A percentile compares a stretch with the other conserved stretches of the same genome.
phyloP scores from a whole-genome alignment of 176 grass and related monocot genomes.

The Guadua angustifolia region DNA sequence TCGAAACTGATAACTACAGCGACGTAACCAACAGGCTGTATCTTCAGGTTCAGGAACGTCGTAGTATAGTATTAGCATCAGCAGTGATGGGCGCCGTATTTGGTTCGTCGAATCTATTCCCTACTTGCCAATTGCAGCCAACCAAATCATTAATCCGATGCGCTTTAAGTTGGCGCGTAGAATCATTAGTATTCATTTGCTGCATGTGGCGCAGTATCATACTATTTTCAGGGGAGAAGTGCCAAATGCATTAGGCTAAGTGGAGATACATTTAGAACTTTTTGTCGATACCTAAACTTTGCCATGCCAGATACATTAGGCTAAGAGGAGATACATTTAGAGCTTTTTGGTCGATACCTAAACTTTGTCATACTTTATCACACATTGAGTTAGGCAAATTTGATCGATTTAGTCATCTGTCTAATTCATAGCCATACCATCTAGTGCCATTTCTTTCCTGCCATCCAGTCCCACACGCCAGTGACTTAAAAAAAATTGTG shows the following conservation, averaged over 20 bases:
- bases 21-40: background rate
- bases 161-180: background rate
- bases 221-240: background rate
- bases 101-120: slow-evolving; percentile 34
- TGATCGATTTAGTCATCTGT: too few species aligned
- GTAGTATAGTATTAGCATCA: background rate
- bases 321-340: background rate
- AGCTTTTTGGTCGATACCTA: too few species aligned
- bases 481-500: too few species aligned
- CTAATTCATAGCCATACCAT: too few species aligned
- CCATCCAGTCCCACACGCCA: too few species aligned
- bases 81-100: background rate
- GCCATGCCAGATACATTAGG: background rate
- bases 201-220: background rate
- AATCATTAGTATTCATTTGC: too few species aligned
- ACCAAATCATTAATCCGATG: background rate
- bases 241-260: background rate
- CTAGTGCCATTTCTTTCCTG: too few species aligned
- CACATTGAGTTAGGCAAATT: too few species aligned
- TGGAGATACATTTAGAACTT: background rate
- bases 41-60: background rate
- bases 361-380: too few species aligned
- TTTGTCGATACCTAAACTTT: too few species aligned
- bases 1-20: background rate
- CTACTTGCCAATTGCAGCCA: background rate